phyloP scores from a whole-genome alignment of 2,329 filamentous ascomycete genomes.

The Metarhizium humberi region DNA sequence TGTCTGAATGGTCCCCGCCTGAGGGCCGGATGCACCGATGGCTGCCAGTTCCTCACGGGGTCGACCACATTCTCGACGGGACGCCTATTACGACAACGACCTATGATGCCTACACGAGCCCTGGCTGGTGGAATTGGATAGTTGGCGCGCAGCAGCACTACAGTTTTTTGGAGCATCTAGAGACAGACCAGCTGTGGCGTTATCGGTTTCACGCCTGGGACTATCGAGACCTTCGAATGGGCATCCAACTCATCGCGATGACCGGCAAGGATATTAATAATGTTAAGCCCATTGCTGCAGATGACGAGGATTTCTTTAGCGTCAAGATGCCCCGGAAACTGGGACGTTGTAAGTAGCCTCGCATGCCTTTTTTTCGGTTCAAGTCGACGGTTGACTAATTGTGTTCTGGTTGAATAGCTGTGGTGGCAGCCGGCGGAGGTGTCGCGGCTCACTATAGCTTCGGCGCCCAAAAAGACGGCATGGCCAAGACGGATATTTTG shows the following conservation, averaged over 20 bases:
- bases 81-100: slow-evolving; percentile 39
- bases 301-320: slow-evolving; percentile 37
- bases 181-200: slow-evolving; percentile 30
- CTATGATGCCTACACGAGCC: slow-evolving; percentile 33
- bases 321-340: slow-evolving; percentile 28
- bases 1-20: slow-evolving; percentile 21
- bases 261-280: slow-evolving; percentile 39
- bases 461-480: slow-evolving; percentile 20
- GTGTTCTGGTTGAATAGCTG: slow-evolving; percentile 10
- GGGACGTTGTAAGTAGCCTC: slow-evolving; percentile 20
- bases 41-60: slow-evolving; percentile 29
- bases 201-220: slow-evolving; percentile 42
- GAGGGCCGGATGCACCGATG: slow-evolving; percentile 38
- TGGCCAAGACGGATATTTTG: slow-evolving; percentile 44
- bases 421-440: slow-evolving; percentile 45
- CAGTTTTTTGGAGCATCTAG: slow-evolving; percentile 41
- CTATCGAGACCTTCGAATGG: slow-evolving; percentile 39
- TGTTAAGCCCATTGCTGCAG: slow-evolving; percentile 33
- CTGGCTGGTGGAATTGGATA: slow-evolving; percentile 38
- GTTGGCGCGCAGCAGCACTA: slow-evolving; percentile 39
- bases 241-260: slow-evolving; percentile 44
- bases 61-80: slow-evolving; percentile 28
- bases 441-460: slow-evolving; percentile 46
- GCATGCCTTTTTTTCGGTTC: no score
- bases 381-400: no score